These are phyloP conservation scores for Scleromitrula shiraiana DNA, from an alignment of 2,329 filamentous ascomycete genomes.

Conservation along the genomic window DNA sequence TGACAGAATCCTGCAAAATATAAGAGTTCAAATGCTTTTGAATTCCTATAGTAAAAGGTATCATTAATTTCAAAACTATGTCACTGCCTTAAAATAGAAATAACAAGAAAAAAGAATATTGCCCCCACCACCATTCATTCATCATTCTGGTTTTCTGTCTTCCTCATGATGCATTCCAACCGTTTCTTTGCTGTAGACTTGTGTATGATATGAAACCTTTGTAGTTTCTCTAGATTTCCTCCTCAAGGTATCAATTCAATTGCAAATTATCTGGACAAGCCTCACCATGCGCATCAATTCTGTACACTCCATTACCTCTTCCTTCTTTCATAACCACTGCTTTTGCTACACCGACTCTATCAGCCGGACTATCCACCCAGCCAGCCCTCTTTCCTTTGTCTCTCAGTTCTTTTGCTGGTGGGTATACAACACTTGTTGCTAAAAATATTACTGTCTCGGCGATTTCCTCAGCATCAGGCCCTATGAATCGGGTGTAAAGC, in stretches of 20 bases:
- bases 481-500: background rate
- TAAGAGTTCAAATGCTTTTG: too few species aligned
- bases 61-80: too few species aligned
- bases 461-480: background rate
- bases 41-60: too few species aligned
- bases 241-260: background rate
- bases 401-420: background rate
- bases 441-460: background rate
- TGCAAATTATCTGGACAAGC: background rate
- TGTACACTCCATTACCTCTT: background rate
- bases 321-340: background rate
- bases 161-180: too few species aligned
- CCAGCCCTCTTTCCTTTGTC: background rate
- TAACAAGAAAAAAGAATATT: too few species aligned
- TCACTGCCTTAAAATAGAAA: too few species aligned
- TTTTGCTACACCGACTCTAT: background rate
- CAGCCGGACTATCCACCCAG: background rate
- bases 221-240: background rate
- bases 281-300: background rate
- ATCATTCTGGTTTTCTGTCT: too few species aligned
- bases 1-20: too few species aligned
- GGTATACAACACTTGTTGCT: conserved; percentile 1
- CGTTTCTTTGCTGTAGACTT: too few species aligned
- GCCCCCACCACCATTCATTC: too few species aligned
- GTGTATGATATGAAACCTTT: too few species aligned